Evolutionary conservation across 1,284 basidiomycete species (phyloP), one percentile per base, ranked within the genome.

Genomic region (Moesziomyces sp.): DNA sequence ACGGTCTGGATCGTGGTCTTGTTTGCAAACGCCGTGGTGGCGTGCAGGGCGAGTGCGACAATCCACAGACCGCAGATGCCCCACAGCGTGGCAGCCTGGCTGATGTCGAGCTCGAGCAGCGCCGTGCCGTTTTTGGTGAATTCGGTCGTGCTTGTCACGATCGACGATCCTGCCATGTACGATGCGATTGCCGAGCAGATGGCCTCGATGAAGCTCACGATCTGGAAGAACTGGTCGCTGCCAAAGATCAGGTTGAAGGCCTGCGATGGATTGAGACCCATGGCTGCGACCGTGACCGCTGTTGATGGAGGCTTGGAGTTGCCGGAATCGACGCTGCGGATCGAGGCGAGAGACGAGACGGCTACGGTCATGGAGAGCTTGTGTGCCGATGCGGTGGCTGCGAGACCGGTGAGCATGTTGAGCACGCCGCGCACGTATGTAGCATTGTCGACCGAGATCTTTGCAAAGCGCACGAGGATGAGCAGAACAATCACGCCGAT

Each of bases 351-450:
- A 2, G 64, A 60, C 19, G 64, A 50, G 2, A 73, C 70, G 24
- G 70, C 70, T 16, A 73, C 70, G 24, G 64, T 68, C 70, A 73
- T 73, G 23, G 59, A 63, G 13, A 73, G 64, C n/a, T 73, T 73
- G 49, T 73, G 70, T 5, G 70, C 70, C 0, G 70, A 73, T 11
- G 70, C 64, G 19, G 55, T 26, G 14, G 70, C 64, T 7, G 70
- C 70, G 1, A 73, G 48, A 24, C 70, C 70, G 14, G 70, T 73
- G n/a, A 73, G 58, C 70, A 73, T 73, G 57, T 73, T 73, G 46
- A 73, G 60, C 3, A 60, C 53, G 23, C 70, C 70, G 3, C 70
- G 56, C 13, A 73, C 70, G 40, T 73, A 73, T 16, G 70, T 68
- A 23, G 64, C 59, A 42, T 73, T 73, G 54, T 63, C 58, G 3